Evolutionary conservation across 1,284 basidiomycete species (phyloP).

Genomic region (Tilletia horrida): DNA sequence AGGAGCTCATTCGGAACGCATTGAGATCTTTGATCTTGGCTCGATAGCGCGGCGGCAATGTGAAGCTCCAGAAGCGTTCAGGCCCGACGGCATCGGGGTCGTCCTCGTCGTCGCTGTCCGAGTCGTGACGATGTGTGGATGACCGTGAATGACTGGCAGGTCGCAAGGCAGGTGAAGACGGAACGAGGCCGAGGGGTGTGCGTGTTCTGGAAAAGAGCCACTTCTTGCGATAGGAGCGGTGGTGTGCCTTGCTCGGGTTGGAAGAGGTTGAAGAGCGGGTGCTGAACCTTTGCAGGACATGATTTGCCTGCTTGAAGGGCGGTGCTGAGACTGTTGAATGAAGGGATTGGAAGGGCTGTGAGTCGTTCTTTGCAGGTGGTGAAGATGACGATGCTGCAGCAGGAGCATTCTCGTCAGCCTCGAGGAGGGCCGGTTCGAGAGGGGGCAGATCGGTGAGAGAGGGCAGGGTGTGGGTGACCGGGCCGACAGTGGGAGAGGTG

Average conservation of each 20-base stretch:
- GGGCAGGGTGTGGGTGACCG: constrained; percentile 1
- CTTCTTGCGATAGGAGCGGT: background rate
- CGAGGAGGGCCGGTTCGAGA: background rate
- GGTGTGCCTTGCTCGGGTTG: background rate
- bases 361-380: background rate
- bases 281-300: too few relatives aligned
- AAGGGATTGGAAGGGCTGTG: background rate
- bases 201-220: constrained; percentile 11
- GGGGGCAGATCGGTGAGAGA: background rate
- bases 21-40: constrained; percentile 32
- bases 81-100: constrained; percentile 23
- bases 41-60: constrained; percentile 41
- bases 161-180: background rate
- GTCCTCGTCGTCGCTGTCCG: constrained; percentile 15
- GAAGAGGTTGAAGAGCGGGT: too few relatives aligned
- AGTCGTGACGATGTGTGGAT: background rate
- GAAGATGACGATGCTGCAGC: background rate
- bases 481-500: constrained; percentile 8
- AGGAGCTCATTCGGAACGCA: constrained; percentile 11
- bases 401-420: background rate
- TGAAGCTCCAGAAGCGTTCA: constrained; percentile 40
- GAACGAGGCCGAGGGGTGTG: background rate
- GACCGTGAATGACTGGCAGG: background rate
- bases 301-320: background rate
- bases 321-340: background rate